Base-by-base conservation (phyloP, 352 stramenopile species). In the Aphanomyces astaci region DNA sequence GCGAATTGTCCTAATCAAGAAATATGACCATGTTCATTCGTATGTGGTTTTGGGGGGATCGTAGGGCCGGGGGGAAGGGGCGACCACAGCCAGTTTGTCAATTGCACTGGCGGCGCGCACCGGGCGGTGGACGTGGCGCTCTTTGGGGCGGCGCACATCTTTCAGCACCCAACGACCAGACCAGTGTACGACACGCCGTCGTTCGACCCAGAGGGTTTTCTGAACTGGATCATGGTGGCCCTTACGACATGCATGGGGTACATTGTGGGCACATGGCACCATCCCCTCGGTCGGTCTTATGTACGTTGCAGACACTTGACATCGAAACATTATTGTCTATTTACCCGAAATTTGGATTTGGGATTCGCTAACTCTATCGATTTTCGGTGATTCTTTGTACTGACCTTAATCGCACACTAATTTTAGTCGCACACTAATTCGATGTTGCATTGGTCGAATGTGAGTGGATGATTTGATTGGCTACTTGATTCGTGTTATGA, bases 91-190 rank as follows among this genome's bases (percentile, higher is more conserved):
- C 28, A 46, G 1, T 75, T 86, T 59, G 66, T 52, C 1, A 79
- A 89, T 70, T 95, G 87, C 75, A 93, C 87, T 0, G 87, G 87
- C 17, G 86, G 86, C 3, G 85, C 81, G 1, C 87, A 95, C 75
- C 67, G 88, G 15, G 86, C 81, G 72, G 72, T 92, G 2, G 87
- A 94, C 64, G 53, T 66, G 25, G 30, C 78, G 1, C 45, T 95
- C 24, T 91, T 94, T 63, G 81, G 78, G 1, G 30, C 66, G 13
- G 28, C 63, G 2, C 83, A 94, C 51, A 75, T 95, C 49, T 91
- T 80, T 53, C 77, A 88, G 75, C 78, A 74, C 2, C 81, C 86
- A 24, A 91, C 87, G 0, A 91, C 79, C 63, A 76, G 86, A 28
- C 22, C 71, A 17, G 66, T 66, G 32, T 95, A 87, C 54, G 55